A percentile compares a stretch with the other conserved stretches of the same genome.
Conservation (phyloP, 1,284 basidiomycete genomes). For the Gyrodon tennesseensis region DNA sequence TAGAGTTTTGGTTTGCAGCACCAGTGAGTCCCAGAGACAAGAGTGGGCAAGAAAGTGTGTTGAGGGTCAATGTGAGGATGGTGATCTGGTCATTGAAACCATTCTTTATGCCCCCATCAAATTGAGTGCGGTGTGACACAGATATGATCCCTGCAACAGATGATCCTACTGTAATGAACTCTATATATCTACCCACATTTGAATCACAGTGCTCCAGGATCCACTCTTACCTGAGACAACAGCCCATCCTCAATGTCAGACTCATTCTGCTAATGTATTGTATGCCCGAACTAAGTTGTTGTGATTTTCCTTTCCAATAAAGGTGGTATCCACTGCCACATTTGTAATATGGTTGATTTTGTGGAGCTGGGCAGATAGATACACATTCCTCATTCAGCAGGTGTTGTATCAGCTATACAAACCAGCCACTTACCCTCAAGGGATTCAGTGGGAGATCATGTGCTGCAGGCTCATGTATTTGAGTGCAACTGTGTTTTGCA, state of each 20-base stretch:
- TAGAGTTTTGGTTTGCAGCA: constrained; percentile 52
- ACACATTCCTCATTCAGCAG: background rate
- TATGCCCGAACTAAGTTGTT: background rate
- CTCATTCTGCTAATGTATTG: background rate
- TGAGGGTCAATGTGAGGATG: constrained; percentile 47
- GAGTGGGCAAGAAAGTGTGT: constrained; percentile 38
- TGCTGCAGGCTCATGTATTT: background rate
- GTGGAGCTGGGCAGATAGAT: background rate
- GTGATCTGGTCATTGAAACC: constrained; percentile 46
- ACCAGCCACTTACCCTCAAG: background rate
- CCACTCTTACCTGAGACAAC: background rate
- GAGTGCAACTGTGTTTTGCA: background rate
- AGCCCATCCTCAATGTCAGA: background rate
- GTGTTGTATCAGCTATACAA: background rate
- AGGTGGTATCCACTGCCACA: background rate
- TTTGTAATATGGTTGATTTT: too few relatives aligned
- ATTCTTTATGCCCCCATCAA: constrained; percentile 35
- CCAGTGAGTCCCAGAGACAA: constrained; percentile 29
- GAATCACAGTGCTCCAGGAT: background rate
- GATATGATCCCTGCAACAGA: background rate
- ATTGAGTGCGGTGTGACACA: constrained; percentile 14
- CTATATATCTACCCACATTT: background rate
- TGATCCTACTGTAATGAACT: background rate
- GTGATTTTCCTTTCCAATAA: constrained; percentile 1
- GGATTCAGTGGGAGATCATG: background rate